phyloP scores from a whole-genome alignment of 352 stramenopile species.

The Pythium chondricola region DNA sequence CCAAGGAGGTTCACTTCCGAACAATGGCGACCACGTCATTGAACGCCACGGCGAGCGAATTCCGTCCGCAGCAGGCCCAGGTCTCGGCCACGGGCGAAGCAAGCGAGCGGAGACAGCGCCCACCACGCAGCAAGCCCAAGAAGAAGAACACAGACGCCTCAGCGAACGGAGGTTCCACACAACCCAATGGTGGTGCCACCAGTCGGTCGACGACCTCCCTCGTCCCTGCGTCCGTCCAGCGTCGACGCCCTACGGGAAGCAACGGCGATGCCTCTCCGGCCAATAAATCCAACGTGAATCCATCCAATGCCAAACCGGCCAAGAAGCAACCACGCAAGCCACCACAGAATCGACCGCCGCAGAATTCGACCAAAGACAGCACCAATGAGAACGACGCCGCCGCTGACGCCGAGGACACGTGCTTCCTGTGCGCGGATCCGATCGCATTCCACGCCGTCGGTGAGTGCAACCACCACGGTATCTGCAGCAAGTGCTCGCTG shows the following conservation, averaged over 20 bases:
- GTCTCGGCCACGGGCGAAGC: neutral
- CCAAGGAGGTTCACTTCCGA: neutral
- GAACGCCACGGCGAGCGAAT: conserved; percentile 12
- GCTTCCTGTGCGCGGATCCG: conserved; percentile 60
- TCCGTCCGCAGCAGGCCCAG: neutral
- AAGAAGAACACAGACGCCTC: conserved; percentile 2
- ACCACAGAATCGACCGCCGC: no score
- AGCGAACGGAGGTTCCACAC: neutral
- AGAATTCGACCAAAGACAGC: no score
- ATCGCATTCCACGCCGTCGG: conserved; percentile 69
- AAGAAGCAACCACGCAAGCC: conserved; percentile 5
- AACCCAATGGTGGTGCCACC: neutral
- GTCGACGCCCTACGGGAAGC: conserved; percentile 4
- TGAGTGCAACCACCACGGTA: conserved; percentile 72
- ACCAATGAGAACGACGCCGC: conserved; percentile 4
- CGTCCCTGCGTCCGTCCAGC: conserved; percentile 11
- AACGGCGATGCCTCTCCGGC: neutral
- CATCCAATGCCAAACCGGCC: no score
- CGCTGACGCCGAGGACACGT: conserved; percentile 32
- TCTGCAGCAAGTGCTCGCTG: conserved; percentile 80
- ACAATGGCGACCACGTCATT: conserved; percentile 17
- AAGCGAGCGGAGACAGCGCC: neutral
- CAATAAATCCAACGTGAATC: no score
- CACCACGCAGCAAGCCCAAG: neutral
- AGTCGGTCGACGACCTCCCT: conserved; percentile 5